A percentile compares a stretch with the other conserved stretches of the same genome.
phyloP scores from a whole-genome alignment of 768 basidiomycete genomes.

The Lactarius evosmus region DNA sequence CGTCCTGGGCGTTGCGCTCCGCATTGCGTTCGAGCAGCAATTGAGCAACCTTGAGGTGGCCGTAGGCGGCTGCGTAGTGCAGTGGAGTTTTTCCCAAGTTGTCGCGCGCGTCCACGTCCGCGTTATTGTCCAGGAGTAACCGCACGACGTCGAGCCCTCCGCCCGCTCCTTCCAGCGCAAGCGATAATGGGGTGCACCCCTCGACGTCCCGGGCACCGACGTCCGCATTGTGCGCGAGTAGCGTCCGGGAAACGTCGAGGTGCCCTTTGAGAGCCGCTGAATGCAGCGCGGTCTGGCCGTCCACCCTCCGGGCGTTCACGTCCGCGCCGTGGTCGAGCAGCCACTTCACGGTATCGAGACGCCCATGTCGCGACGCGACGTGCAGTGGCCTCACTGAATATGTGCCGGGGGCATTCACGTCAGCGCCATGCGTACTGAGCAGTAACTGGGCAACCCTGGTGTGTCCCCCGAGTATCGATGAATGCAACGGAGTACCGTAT shows the following conservation, averaged over 20 bases:
- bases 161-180: neutral
- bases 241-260: neutral
- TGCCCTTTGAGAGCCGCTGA: neutral
- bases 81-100: neutral
- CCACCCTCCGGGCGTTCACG: neutral
- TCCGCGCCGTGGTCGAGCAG: conserved; percentile 1
- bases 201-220: neutral
- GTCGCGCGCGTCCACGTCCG: neutral
- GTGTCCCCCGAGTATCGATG: neutral
- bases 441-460: neutral
- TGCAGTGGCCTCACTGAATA: neutral
- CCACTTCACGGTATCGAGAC: neutral
- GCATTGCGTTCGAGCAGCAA: neutral
- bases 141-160: neutral
- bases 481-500: neutral
- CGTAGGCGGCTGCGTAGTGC: neutral
- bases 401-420: neutral
- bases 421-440: neutral
- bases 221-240: neutral
- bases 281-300: neutral
- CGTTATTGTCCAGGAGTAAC: neutral
- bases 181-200: neutral
- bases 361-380: neutral
- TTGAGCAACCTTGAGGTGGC: neutral
- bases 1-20: neutral